Percentiles rank a stretch among this genome's conserved stretches.
Evolutionary conservation across 2,329 filamentous ascomycete genomes (phyloP).

Genomic region (Colletotrichum somersetense): DNA sequence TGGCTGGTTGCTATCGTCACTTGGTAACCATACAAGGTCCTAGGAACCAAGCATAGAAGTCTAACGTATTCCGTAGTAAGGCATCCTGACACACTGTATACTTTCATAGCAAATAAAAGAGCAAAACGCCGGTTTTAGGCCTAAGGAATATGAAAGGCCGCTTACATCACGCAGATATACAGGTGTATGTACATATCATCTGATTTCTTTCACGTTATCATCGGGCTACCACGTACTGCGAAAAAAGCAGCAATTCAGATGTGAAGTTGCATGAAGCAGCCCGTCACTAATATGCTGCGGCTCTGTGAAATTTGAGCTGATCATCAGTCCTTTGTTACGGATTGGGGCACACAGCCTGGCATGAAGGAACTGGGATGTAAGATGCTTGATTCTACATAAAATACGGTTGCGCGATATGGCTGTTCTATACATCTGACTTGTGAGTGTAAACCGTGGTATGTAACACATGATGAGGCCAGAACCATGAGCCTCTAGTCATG

Average conservation of each 20-base stretch:
- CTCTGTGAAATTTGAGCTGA: background rate
- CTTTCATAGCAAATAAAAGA: background rate
- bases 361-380: background rate
- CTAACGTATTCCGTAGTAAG: background rate
- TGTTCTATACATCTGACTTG: background rate
- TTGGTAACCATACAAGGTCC: background rate
- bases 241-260: no score
- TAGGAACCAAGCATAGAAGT: background rate
- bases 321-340: background rate
- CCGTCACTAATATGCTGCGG: background rate
- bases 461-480: background rate
- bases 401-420: no score
- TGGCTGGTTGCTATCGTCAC: background rate
- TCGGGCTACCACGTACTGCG: no score
- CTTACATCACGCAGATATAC: no score
- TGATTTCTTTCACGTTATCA: no score
- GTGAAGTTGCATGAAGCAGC: background rate
- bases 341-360: background rate
- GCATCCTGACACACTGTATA: no score
- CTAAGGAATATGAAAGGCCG: background rate
- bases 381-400: no score
- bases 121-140: background rate
- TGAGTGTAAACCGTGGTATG: background rate
- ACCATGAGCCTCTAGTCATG: background rate
- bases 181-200: no score